Base-by-base conservation (phyloP, 192 early-diverging fungal species). In the Umbelopsis vinacea region DNA sequence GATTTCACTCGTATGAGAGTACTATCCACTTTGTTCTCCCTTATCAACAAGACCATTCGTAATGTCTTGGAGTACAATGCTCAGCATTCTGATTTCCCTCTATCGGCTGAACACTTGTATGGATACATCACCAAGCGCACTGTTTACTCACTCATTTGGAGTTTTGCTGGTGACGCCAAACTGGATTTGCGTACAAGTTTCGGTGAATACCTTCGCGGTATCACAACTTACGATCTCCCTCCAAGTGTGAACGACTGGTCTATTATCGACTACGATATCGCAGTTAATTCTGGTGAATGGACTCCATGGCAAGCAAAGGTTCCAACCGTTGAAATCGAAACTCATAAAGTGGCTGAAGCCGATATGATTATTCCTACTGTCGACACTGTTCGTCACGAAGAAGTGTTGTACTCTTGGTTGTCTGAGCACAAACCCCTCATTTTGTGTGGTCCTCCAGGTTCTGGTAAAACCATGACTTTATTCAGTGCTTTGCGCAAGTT, bases 391-490 rank as follows among this genome's bases (percentile, higher is more conserved):
- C 91, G 97, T 15, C 97, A 98, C 76, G 98, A 99, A 83, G 93
- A 94, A 70, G 90, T 98, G 11, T 82, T 99, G 22, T 94, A 94
- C 76, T 94, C 95, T 6, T 98, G 95, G 95, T 83, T 99, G 53
- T 91, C 95, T 0, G 97, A 97, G 76, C 97, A 95, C 78, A 94
- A 92, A 72, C 97, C 98, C 10, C 76, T 99, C 38, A 86, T 99
- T 43, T 85, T 99, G 35, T 99, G 98, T 79, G 98, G 98, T 53
- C 97, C 98, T 70, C 98, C 98, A 8, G 98, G 98, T 35, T 96
- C 95, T 26, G 97, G 97, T 76, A 99, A 99, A 85, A 99, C 97
- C 43, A 99, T 99, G 98, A 98, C 98, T 4, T 79, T 99, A 43
- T 94, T 99, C 79, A 91, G 95, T 68, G 96, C 96, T 2, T 84